Evolutionary conservation across 257 asterid species (phyloP), one percentile per base, ranked within the genome.

Genomic region (Jasminum sambac): DNA sequence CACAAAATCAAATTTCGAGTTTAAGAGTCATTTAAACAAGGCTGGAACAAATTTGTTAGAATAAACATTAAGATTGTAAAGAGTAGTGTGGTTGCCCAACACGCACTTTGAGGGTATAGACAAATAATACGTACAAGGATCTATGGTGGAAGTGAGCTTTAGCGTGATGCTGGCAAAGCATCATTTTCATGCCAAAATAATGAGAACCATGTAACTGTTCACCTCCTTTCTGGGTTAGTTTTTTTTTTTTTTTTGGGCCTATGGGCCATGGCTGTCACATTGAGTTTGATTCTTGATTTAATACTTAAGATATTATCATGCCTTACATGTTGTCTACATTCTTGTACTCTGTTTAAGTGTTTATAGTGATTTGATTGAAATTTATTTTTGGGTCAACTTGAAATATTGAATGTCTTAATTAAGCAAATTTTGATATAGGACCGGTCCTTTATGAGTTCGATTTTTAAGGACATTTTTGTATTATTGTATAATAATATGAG

Each of bases 101-200:
- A 21, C 36, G 30, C 13, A 55, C 14, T 55, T 2, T 23, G 16
- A 55, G 34, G 25, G n/a, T n/a, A 19, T 55, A 26, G 62, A 55
- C 30, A 55, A 8, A 52, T 13, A 55, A 9, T 23, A 11, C 62
- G 62, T 19, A 55, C 62, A 55, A 55, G 62, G 30, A 42, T 21
- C 13, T 25, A 40, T 67, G 64, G 38, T 68, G 72, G 38, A n/a
- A 50, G 6, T 42, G 70, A 66, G 52, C 64, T 68, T 68, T 50
- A 68, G 72, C 72, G 72, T 66, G 71, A 66, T 13, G 59, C 44
- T 8, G 61, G 55, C 8, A 44, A 52, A 14, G 14, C 42, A 25
- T 44, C 61, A 25, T 66, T 66, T 66, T 66, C 71, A 66, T 66
- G 71, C 69, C 26, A 7, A 44, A 39, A 43, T 6, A 41, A 11